These are phyloP conservation scores for Pelargonium australe DNA, from an alignment of 441 rosid species.

Conservation along the genomic window DNA sequence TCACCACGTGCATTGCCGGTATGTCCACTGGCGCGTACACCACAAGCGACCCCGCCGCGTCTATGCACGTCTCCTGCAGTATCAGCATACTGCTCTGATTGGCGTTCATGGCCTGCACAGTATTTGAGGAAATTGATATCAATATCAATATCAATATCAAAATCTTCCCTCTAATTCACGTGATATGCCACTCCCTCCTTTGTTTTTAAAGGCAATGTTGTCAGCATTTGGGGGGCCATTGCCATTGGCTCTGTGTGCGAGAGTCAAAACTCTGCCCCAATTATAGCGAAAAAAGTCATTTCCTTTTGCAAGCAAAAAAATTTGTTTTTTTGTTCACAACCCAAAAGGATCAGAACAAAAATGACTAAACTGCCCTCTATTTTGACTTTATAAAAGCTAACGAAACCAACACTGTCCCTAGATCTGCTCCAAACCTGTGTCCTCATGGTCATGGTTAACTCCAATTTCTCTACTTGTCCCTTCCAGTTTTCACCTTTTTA, in stretches of 20 bases:
- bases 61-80: conserved; percentile 87
- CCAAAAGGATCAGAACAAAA: neutral
- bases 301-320: neutral
- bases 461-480: neutral
- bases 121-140: too few relatives aligned
- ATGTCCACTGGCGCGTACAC: conserved; percentile 97
- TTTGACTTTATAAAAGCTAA: neutral
- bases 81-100: conserved; percentile 85
- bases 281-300: neutral
- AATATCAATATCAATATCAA: too few relatives aligned
- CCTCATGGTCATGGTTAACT: neutral
- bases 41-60: conserved; percentile 80
- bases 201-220: neutral
- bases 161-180: too few relatives aligned
- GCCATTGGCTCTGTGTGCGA: neutral
- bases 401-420: neutral
- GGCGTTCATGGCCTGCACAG: conserved; percentile 39
- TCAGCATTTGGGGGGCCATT: neutral
- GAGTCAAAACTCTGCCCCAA: neutral
- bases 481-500: too few relatives aligned
- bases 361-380: neutral
- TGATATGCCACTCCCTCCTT: neutral
- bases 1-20: conserved; percentile 70
- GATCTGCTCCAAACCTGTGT: neutral
- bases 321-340: neutral